A percentile compares a stretch with the other conserved stretches of the same genome.
phyloP scores from a whole-genome alignment of 2,329 filamentous ascomycete species.

The Atkinsonella texensis region DNA sequence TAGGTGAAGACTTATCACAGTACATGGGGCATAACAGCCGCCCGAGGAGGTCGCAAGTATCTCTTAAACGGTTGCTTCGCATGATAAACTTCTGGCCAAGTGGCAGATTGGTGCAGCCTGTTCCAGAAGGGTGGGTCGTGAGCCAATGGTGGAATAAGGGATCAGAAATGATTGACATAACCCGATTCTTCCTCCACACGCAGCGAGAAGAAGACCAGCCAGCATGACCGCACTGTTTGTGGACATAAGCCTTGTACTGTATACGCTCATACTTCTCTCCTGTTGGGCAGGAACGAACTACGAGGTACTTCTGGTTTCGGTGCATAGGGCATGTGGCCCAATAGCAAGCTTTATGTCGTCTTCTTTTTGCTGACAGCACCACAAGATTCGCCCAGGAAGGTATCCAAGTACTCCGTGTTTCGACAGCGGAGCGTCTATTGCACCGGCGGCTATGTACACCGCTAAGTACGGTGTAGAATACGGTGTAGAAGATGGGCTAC shows the following conservation, averaged over 20 bases:
- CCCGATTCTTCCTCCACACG: background rate
- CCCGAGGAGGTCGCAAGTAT: background rate
- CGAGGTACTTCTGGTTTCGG: background rate
- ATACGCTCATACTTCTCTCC: background rate
- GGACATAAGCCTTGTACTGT: background rate
- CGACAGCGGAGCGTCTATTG: background rate
- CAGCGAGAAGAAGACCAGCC: background rate
- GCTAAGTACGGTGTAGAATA: background rate
- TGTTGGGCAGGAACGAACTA: background rate
- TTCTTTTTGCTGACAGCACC: too few relatives aligned
- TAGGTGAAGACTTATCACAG: too few relatives aligned
- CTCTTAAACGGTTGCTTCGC: background rate
- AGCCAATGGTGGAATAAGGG: background rate
- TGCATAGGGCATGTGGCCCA: background rate
- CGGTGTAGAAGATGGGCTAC: too few relatives aligned
- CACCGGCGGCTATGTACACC: background rate
- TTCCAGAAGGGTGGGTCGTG: conserved; percentile 1
- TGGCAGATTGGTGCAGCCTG: background rate
- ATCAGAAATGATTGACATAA: background rate
- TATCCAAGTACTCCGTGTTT: background rate
- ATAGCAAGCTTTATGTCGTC: too few relatives aligned
- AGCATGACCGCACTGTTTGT: background rate
- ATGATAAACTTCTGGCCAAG: background rate
- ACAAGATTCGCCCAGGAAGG: background rate
- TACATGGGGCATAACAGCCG: too few relatives aligned